phyloP scores from a whole-genome alignment of 345 rosid genomes.

The Adansonia digitata region DNA sequence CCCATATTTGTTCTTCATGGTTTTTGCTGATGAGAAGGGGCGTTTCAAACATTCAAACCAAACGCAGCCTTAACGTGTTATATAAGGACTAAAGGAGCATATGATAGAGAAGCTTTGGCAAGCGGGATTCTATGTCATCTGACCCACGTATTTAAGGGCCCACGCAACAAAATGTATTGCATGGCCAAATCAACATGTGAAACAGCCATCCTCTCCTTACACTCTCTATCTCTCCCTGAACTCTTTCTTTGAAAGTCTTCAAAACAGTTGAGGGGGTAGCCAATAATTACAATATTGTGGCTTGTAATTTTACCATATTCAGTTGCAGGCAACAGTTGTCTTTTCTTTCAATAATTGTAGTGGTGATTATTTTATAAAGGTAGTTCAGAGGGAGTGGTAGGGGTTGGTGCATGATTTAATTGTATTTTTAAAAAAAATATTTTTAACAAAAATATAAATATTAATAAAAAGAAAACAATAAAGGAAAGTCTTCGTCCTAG shows the following conservation, averaged over 20 bases:
- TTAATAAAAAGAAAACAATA: neutral
- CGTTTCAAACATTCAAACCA: neutral
- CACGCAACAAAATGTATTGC: constrained; percentile 21
- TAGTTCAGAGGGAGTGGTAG: no score
- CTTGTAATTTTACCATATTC: no score
- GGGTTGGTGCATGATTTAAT: no score
- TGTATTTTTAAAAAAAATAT: no score
- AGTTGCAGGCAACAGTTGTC: no score
- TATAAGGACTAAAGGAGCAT: no score
- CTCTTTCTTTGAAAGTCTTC: neutral
- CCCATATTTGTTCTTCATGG: no score
- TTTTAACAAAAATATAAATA: no score
- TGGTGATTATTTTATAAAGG: no score
- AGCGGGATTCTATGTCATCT: constrained; percentile 24
- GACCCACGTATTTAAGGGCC: constrained; percentile 45
- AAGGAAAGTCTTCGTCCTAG: neutral
- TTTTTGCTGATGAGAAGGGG: no score
- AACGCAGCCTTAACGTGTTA: constrained; percentile 21
- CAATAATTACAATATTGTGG: no score
- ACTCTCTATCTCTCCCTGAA: neutral
- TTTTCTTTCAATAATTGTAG: no score
- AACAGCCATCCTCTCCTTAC: constrained; percentile 10
- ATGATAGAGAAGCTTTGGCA: constrained; percentile 20
- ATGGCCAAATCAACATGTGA: constrained; percentile 37
- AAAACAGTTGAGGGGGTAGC: constrained; percentile 47